Conservation (phyloP, 2,329 filamentous ascomycete genomes). For the Amphichorda felina region DNA sequence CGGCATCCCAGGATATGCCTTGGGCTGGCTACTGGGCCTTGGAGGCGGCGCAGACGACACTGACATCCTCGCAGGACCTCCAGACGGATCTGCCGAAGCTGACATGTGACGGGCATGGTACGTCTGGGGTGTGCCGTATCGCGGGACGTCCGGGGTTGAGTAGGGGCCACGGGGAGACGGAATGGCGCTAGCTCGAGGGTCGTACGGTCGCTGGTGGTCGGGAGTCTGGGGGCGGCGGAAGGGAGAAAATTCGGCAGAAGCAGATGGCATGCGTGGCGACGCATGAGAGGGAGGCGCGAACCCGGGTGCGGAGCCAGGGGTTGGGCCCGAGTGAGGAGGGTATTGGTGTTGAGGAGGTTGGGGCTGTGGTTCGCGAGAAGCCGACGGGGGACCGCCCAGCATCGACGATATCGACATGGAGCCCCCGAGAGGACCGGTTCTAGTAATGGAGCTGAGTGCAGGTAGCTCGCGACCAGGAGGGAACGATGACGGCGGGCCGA, state of each 20-base stretch:
- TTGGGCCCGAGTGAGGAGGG: conserved; percentile 25
- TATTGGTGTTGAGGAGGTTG: conserved; percentile 19
- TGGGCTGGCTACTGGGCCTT: conserved; percentile 39
- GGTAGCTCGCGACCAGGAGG: conserved; percentile 37
- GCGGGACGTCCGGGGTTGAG: conserved; percentile 43
- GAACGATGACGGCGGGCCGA: conserved; percentile 31
- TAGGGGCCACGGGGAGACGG: conserved; percentile 38
- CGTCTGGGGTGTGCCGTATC: conserved; percentile 45
- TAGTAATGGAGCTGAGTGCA: conserved; percentile 34
- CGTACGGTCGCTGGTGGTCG: conserved; percentile 50
- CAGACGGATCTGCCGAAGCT: conserved; percentile 29
- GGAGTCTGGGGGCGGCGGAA: conserved; percentile 62
- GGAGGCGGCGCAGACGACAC: conserved; percentile 26
- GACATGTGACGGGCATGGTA: conserved; percentile 40
- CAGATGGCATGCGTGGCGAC: conserved; percentile 42
- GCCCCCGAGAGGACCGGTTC: conserved; percentile 33
- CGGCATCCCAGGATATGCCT: conserved; percentile 30
- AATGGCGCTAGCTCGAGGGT: conserved; percentile 29
- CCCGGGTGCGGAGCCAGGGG: conserved; percentile 28
- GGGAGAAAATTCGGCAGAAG: conserved; percentile 45
- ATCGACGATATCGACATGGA: conserved; percentile 53
- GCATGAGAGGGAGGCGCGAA: conserved; percentile 39
- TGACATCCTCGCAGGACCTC: conserved; percentile 24
- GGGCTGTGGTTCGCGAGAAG: conserved; percentile 24
- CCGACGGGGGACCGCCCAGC: conserved; percentile 39